These are phyloP conservation scores for Venturia asperata DNA, from an alignment of 2,329 filamentous ascomycete genomes.

Conservation along the genomic window DNA sequence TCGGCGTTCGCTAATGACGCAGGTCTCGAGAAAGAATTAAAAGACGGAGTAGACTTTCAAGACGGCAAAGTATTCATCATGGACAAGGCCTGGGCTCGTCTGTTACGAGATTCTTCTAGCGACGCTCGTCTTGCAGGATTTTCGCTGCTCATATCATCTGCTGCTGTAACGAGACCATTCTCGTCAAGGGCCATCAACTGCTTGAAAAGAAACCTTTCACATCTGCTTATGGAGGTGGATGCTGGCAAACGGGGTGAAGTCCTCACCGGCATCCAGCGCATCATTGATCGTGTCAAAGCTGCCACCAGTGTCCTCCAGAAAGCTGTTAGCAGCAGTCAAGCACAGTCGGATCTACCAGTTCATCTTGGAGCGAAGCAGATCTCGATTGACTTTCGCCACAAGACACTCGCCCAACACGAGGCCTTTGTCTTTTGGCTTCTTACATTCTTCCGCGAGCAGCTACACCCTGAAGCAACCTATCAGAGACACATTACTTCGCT, in stretches of 20 bases:
- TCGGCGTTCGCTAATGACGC: not conserved
- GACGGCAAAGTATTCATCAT: conserved; percentile 45
- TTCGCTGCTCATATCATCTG: conserved; percentile 70
- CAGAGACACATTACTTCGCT: conserved; percentile 79
- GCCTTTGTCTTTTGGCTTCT: conserved; percentile 70
- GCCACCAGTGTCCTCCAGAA: conserved; percentile 49
- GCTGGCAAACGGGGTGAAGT: conserved; percentile 73
- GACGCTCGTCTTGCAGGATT: conserved; percentile 69
- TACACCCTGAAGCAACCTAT: conserved; percentile 78
- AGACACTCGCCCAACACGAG: conserved; percentile 43
- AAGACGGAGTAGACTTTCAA: conserved; percentile 18
- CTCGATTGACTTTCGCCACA: conserved; percentile 16
- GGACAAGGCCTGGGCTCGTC: conserved; percentile 37
- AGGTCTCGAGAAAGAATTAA: not conserved
- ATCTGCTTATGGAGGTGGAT: conserved; percentile 76
- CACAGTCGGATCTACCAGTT: conserved; percentile 8
- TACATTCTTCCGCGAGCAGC: conserved; percentile 62
- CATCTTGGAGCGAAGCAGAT: not conserved
- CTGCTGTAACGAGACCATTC: conserved; percentile 66
- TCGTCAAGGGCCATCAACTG: conserved; percentile 54
- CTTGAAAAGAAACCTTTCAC: conserved; percentile 58
- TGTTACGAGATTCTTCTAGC: conserved; percentile 33
- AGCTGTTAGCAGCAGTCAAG: conserved; percentile 20
- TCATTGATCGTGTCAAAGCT: conserved; percentile 68
- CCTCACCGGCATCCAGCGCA: conserved; percentile 58